Evolutionary conservation across 2,329 filamentous ascomycete genomes (phyloP), one percentile per base, ranked within the genome.

Genomic region (Cephalotrichum gorgonifer): DNA sequence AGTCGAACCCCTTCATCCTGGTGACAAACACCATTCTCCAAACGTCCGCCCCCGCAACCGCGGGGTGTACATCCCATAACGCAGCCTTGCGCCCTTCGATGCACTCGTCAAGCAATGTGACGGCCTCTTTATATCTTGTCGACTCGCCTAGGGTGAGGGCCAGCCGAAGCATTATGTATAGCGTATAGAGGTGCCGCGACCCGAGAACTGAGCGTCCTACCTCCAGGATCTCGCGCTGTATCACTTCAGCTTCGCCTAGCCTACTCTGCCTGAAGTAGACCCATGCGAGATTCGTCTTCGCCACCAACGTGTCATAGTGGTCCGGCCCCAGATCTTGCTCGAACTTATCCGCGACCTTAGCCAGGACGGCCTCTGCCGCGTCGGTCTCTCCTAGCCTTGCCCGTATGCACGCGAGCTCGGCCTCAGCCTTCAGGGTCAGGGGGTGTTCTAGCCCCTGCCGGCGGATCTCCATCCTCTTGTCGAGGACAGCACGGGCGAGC

Each of bases 241-340:
- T 57, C 17, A 38, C 22, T 26, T 60, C 56, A 0, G 62, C 66
- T 35, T 66, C 62, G 15, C 52, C 56, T 22, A 67, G 64, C 0
- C 61, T 9, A 17, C 33, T 17, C 4, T 66, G 55, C 50, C 65
- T 50, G n/a, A 39, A 41, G 25, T 30, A 47, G 0, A 46, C 50
- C 4, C 31, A 15, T 0, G 48, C 50, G 12, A 52, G 43, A 8
- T 52, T 25, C 11, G 45, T 30, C 41, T 44, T 47, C 26, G 48
- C 43, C 4, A 47, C 22, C 38, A 52, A 43, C 7, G 50, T 45
- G 1, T 35, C 51, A 1, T 43, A 33, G 23, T 53, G 41, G 15
- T 47, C 41, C 3, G 43, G 35, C 3, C 41, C 41, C 11, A 43
- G 22, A 17, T 35, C 43, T 4, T 30, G 15, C 17, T 52, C 51